Base-by-base conservation (phyloP, 2,329 filamentous ascomycete species). In the Penicillium sp. region DNA sequence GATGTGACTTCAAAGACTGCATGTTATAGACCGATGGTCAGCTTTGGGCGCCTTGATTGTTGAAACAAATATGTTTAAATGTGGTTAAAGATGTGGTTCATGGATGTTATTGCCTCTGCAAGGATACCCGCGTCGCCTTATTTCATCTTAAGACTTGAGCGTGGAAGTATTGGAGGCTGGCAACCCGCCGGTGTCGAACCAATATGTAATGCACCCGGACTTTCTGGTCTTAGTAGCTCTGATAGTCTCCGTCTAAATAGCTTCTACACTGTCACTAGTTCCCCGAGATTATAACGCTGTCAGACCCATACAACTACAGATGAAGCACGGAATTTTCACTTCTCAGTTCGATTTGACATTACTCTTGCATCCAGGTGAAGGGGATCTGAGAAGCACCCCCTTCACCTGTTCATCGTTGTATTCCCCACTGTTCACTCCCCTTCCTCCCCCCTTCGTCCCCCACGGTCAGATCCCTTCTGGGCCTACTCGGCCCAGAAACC, bases 1-100 rank as follows among this genome's bases (percentile, higher is more conserved):
- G 90, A 82, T 18, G 83, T 85, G 49, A 88, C 77, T 66, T 97
- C 92, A 0, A 97, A 73, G 1, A 89, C 64, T 6, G 85, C 88
- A 73, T 97, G 93, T 91, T 92, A 97, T 6, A 88, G 80, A 12
- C 87, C 90, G 3, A 89, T 77, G 1, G 90, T 87, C 29, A 90
- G 77, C 68, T 97, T 93, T 45, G 80, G 77, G 67, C 88, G 96
- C 0, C 93, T 93, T 46, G 88, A 80, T 66, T 96, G 87, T 41
- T 85, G 29, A 29, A 93, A 78, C 9, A 65, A 94, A 88, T 3
- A 84, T 72, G 0, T 90, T 93, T n/a, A 87, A 69, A 38, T 90
- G 83, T 13, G 13, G 38, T 39, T 6, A 23, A 23, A 10, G 18
- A 7, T 7, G 6, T 25, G 6, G 6, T 7, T 2, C 6, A 25